These are phyloP conservation scores for Sugiyamaella americana DNA, from an alignment of 805 yeast species.

Conservation along the genomic window DNA sequence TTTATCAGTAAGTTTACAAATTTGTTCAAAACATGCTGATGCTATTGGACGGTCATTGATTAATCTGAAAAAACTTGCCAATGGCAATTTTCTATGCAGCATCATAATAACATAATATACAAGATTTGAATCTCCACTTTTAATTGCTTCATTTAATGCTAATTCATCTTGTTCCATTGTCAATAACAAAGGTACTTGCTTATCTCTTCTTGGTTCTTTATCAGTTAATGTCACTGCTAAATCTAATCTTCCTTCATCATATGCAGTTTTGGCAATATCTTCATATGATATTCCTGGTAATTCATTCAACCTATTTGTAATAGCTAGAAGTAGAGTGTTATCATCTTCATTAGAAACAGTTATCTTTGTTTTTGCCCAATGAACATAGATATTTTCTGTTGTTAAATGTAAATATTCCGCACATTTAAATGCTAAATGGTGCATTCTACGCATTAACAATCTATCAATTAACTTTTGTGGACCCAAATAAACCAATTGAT, in stretches of 20 bases:
- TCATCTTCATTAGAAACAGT: conserved; percentile 51
- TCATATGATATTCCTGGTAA: conserved; percentile 48
- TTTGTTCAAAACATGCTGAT: conserved; percentile 36
- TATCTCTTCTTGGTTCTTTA: conserved; percentile 55
- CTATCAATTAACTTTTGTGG: conserved; percentile 51
- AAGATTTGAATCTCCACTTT: conserved; percentile 54
- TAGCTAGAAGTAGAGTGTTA: conserved; percentile 41
- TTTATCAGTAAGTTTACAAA: conserved; percentile 30
- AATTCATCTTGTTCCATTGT: conserved; percentile 65
- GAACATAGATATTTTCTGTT: conserved; percentile 49
- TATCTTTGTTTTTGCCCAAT: conserved; percentile 79
- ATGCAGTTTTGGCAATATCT: conserved; percentile 57
- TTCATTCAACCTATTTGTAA: conserved; percentile 13
- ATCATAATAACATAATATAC: conserved; percentile 50
- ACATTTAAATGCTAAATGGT: conserved; percentile 57
- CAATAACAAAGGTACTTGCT: conserved; percentile 57
- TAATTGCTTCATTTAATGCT: conserved; percentile 64
- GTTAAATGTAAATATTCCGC: conserved; percentile 46
- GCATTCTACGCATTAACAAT: conserved; percentile 53
- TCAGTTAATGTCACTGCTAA: conserved; percentile 64
- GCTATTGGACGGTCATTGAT: conserved; percentile 45
- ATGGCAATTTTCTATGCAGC: conserved; percentile 48
- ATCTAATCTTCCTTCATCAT: conserved; percentile 71
- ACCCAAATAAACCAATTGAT: conserved; percentile 47
- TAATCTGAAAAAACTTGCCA: conserved; percentile 63